Percentiles rank a stretch among this genome's conserved stretches.
These are phyloP conservation scores for Houttuynia cordata DNA, from an alignment of 164 flowering plant species.

Conservation along the genomic window DNA sequence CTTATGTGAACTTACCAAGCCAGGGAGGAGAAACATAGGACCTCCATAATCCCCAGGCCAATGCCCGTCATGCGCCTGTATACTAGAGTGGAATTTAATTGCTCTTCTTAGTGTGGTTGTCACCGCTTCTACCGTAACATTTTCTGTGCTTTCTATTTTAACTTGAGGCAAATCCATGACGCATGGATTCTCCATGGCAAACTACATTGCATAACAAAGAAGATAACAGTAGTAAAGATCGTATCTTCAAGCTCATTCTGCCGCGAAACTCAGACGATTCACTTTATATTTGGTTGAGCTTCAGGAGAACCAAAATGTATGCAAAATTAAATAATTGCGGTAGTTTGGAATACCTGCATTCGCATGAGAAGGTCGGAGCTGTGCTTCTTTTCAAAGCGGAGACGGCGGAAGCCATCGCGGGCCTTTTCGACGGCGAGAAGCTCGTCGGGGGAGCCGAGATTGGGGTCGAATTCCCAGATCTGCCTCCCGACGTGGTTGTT, in stretches of 20 bases:
- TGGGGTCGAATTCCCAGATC: constrained; percentile 83
- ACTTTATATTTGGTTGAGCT: too few relatives aligned
- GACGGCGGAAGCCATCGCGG: constrained; percentile 31
- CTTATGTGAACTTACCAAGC: constrained; percentile 23
- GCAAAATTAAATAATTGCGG: not conserved
- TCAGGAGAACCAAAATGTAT: too few relatives aligned
- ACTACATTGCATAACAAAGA: constrained; percentile 20
- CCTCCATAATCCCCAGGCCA: constrained; percentile 65
- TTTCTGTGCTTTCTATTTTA: constrained; percentile 42
- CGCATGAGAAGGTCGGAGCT: constrained; percentile 90
- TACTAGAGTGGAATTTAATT: constrained; percentile 25
- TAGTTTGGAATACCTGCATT: constrained; percentile 33
- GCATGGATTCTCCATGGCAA: constrained; percentile 48
- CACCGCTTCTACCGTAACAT: constrained; percentile 52
- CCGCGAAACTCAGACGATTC: too few relatives aligned
- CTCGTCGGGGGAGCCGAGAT: constrained; percentile 43
- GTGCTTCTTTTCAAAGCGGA: constrained; percentile 53
- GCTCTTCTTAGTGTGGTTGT: constrained; percentile 45
- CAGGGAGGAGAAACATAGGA: constrained; percentile 47
- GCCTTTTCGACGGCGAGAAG: constrained; percentile 40
- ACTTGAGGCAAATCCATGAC: constrained; percentile 35
- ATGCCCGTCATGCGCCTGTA: constrained; percentile 59
- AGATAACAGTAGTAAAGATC: not conserved
- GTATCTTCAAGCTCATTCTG: too few relatives aligned
- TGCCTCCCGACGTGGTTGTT: constrained; percentile 81